Base-by-base conservation (phyloP, 306 rosid genomes). In the Lablab purpureus region DNA sequence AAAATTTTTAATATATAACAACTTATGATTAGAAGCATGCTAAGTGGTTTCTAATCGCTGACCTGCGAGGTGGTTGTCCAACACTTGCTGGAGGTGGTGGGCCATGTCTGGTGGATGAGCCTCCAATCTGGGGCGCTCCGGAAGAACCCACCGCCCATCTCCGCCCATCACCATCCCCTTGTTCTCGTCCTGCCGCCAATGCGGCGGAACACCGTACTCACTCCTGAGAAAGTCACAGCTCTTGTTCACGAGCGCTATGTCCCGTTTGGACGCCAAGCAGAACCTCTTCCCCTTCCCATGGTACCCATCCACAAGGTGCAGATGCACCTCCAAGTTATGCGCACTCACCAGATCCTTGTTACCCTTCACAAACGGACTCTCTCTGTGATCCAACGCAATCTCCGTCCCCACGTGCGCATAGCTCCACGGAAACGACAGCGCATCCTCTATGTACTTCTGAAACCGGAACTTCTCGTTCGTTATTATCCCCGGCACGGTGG, bases 161-260 rank as follows among this genome's bases (percentile, higher is more conserved):
- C 50, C 1, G 12, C 12, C 74, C 55, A 85, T 83, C 5, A 90
- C 91, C 91, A 92, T 88, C 7, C 94, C 97, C 46, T 92, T 90
- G 22, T 92, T 90, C 86, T 92, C 93, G 3, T 92, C 97, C 27
- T 92, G 94, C 43, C 93, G 55, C 97, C 94, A 92, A 12, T 79
- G 3, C 0, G 93, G 86, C 0, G 92, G 97, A 17, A 91, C 91
- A 0, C 79, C 88, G 3, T 81, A 87, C 14, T 88, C 87, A 9
- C 55, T 25, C 67, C 73, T 52, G 27, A 88, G 60, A 1, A 91
- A 80, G 30, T 89, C 85, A 41, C 91, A 83, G 5, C 83, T 84
- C 85, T 92, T 92, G 56, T 91, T 91, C 17, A 91, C 90, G 0
- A 91, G 76, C 0, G 94, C 94, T 18, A 90, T 84, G 60, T 91